Evolutionary conservation across 306 rosid genomes (phyloP).

Genomic region (Arachis hypogaea): DNA sequence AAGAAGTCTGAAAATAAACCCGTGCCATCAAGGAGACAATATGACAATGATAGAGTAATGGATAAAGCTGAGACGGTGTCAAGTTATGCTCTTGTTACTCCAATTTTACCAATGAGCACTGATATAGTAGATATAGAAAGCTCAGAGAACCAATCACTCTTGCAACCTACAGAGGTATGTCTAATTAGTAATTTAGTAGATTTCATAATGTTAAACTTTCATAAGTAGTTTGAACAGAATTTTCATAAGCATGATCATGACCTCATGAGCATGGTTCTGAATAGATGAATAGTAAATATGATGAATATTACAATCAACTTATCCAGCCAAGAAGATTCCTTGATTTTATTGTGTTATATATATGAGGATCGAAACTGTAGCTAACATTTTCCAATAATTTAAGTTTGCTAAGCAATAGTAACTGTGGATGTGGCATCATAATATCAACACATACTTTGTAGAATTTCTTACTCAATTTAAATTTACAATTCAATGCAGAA

Average conservation of each 20-base stretch:
- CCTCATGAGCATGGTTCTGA: not conserved
- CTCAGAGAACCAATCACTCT: constrained; percentile 41
- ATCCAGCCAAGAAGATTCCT: not conserved
- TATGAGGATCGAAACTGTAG: constrained; percentile 23
- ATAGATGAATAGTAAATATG: constrained; percentile 21
- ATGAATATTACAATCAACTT: constrained; percentile 13
- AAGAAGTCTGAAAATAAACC: constrained; percentile 42
- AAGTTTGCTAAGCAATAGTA: not conserved
- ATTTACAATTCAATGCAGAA: not conserved
- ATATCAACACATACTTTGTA: constrained; percentile 1
- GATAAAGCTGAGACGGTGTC: constrained; percentile 48
- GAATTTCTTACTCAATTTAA: not conserved
- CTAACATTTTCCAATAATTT: not conserved
- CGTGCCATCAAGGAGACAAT: constrained; percentile 32
- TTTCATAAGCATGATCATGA: no score
- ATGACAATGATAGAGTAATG: constrained; percentile 34
- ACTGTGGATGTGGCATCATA: constrained; percentile 4
- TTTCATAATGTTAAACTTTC: constrained; percentile 20
- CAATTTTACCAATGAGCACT: constrained; percentile 45
- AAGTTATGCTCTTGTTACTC: constrained; percentile 44
- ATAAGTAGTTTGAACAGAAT: constrained; percentile 5
- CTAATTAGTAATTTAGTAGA: constrained; percentile 20
- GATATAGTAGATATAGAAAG: constrained; percentile 42
- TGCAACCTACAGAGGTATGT: constrained; percentile 64
- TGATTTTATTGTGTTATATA: not conserved